phyloP scores from a whole-genome alignment of 1,139 yeast genomes.

The Kodamaea alishanica region DNA sequence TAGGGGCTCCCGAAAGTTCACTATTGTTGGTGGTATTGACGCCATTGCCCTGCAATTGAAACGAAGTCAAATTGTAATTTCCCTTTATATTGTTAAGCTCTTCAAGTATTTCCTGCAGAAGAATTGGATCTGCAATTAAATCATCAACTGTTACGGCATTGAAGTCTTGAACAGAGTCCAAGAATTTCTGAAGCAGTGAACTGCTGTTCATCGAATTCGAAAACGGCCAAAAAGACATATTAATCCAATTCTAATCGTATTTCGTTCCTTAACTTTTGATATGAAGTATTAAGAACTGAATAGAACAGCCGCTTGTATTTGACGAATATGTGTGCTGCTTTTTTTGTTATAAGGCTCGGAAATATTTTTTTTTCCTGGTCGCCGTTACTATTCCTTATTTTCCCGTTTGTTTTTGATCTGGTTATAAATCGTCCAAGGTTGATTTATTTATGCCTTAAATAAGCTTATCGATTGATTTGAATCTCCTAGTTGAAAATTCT shows the following conservation, averaged over 20 bases:
- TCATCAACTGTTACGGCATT: constrained; percentile 33
- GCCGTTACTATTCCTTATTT: too few relatives aligned
- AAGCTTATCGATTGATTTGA: too few relatives aligned
- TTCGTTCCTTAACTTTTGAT: too few relatives aligned
- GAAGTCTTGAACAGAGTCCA: constrained; percentile 38
- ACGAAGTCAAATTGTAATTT: constrained; percentile 26
- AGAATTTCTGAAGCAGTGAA: constrained; percentile 41
- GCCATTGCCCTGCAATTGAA: constrained; percentile 23
- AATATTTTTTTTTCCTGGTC: too few relatives aligned
- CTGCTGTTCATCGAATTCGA: constrained; percentile 38
- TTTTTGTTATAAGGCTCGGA: too few relatives aligned
- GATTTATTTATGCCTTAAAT: too few relatives aligned
- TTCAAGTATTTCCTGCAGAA: constrained; percentile 39
- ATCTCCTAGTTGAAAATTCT: too few relatives aligned
- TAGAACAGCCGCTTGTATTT: too few relatives aligned
- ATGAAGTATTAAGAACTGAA: too few relatives aligned
- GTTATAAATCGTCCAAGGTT: too few relatives aligned
- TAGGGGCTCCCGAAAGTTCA: constrained; percentile 3
- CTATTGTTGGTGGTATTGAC: constrained; percentile 4
- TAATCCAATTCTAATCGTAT: background rate
- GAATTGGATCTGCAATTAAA: constrained; percentile 31
- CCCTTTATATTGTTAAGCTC: constrained; percentile 43
- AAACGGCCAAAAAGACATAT: constrained; percentile 51
- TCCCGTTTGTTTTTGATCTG: too few relatives aligned
- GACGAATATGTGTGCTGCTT: too few relatives aligned